Conservation (phyloP, 192 early-diverging fungal genomes). For the Obelidium mucronatum region DNA sequence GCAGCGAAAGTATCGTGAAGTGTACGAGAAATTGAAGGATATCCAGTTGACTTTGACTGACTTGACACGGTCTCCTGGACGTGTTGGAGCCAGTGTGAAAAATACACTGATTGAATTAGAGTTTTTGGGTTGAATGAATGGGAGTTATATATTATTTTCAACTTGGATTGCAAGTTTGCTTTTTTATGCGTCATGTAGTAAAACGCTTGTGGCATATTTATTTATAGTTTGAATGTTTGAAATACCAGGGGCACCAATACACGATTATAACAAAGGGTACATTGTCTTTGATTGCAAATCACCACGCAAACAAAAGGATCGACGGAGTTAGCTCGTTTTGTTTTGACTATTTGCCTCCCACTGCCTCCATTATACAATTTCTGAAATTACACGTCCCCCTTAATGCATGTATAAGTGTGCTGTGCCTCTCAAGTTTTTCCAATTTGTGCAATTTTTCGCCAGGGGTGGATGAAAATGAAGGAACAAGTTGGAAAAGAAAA, state of each 20-base stretch:
- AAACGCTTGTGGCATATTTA: too few relatives aligned
- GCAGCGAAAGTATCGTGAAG: conserved; percentile 40
- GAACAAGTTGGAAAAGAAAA: not conserved
- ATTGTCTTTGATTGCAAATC: too few relatives aligned
- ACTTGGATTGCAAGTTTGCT: not conserved
- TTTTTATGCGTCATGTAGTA: too few relatives aligned
- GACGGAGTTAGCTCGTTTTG: too few relatives aligned
- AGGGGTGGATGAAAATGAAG: not conserved
- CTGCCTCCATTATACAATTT: too few relatives aligned
- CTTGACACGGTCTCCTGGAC: conserved; percentile 45
- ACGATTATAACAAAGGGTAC: too few relatives aligned
- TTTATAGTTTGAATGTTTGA: too few relatives aligned
- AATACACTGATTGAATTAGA: conserved; percentile 48
- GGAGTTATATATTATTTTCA: not conserved
- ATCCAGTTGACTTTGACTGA: conserved; percentile 40
- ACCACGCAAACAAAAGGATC: too few relatives aligned
- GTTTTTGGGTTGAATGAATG: conserved; percentile 18
- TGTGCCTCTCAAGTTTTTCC: not conserved
- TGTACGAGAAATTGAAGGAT: conserved; percentile 39
- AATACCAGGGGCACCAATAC: too few relatives aligned
- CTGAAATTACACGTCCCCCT: not conserved
- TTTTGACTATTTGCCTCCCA: too few relatives aligned
- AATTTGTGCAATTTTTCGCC: not conserved
- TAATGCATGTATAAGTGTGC: not conserved
- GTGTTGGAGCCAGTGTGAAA: conserved; percentile 46